These are phyloP conservation scores for Cryoendolithus antarcticus DNA, from an alignment of 2,329 filamentous ascomycete genomes.

Conservation along the genomic window DNA sequence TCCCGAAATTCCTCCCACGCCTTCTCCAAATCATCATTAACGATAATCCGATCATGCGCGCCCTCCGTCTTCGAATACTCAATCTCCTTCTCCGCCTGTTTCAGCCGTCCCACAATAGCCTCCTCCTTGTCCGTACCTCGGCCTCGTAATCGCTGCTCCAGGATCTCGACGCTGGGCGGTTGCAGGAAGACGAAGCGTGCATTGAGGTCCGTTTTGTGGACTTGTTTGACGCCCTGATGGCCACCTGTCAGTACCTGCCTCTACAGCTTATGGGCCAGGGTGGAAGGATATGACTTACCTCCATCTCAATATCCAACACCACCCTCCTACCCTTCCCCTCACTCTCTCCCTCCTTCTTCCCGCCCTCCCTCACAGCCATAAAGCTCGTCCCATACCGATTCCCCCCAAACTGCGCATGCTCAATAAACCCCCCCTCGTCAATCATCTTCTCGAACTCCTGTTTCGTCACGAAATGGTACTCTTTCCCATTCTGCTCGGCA, in stretches of 20 bases:
- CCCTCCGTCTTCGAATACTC: conserved; percentile 58
- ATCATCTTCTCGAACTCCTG: conserved; percentile 58
- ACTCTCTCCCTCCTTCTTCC: conserved; percentile 34
- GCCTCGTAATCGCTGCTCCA: conserved; percentile 63
- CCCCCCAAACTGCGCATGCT: conserved; percentile 73
- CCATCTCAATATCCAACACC: conserved; percentile 93
- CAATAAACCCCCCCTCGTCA: conserved; percentile 62
- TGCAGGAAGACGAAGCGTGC: conserved; percentile 77
- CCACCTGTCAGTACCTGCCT: not conserved
- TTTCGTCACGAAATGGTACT: conserved; percentile 68
- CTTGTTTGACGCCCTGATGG: conserved; percentile 72
- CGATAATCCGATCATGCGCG: conserved; percentile 51
- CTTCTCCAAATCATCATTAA: conserved; percentile 53
- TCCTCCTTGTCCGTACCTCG: conserved; percentile 70
- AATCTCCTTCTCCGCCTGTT: conserved; percentile 62
- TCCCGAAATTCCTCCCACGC: conserved; percentile 38
- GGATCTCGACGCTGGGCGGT: conserved; percentile 60
- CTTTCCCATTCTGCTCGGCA: conserved; percentile 61
- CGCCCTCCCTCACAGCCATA: conserved; percentile 63
- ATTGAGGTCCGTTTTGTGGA: conserved; percentile 61
- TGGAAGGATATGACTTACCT: conserved; percentile 39
- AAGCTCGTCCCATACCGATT: conserved; percentile 83
- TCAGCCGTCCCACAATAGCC: conserved; percentile 54
- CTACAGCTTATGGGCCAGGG: not conserved
- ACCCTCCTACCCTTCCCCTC: conserved; percentile 46